Percentiles rank a stretch among this genome's conserved stretches.
Conservation (phyloP, 2,329 filamentous ascomycete genomes). For the Colletotrichum destructivum region DNA sequence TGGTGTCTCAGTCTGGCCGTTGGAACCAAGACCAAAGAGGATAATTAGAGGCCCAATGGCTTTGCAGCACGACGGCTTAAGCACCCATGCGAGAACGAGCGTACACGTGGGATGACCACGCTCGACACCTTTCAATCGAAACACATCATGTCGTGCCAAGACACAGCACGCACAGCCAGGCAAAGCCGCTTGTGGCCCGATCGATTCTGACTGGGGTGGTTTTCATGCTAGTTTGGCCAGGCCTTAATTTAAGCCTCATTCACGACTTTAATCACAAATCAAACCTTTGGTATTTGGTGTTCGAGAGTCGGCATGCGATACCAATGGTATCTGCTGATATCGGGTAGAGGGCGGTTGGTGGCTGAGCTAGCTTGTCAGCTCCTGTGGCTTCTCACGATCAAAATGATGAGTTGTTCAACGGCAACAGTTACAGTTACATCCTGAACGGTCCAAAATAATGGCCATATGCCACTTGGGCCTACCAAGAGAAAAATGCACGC, state of each 20-base stretch:
- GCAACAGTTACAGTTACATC: no score
- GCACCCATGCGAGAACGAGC: not conserved
- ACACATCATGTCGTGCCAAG: not conserved
- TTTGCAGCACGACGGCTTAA: not conserved
- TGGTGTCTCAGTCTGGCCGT: constrained; percentile 3
- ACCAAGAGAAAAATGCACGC: not conserved
- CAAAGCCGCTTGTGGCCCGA: not conserved
- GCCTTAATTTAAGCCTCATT: not conserved
- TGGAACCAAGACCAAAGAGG: not conserved
- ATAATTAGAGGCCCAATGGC: no score
- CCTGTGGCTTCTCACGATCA: no score
- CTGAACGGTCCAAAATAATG: no score
- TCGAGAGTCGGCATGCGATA: not conserved
- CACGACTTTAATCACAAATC: not conserved
- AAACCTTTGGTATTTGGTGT: not conserved
- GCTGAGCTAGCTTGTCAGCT: not conserved
- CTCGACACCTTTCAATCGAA: not conserved
- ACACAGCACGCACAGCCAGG: not conserved
- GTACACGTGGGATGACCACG: not conserved
- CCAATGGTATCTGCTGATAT: not conserved
- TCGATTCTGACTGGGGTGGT: not conserved
- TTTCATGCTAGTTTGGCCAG: not conserved
- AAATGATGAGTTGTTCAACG: no score
- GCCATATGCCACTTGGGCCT: not conserved
- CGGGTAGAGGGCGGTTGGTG: not conserved